These are phyloP conservation scores for Phlebopus sp. DNA, from an alignment of 1,284 basidiomycete genomes.

Conservation along the genomic window DNA sequence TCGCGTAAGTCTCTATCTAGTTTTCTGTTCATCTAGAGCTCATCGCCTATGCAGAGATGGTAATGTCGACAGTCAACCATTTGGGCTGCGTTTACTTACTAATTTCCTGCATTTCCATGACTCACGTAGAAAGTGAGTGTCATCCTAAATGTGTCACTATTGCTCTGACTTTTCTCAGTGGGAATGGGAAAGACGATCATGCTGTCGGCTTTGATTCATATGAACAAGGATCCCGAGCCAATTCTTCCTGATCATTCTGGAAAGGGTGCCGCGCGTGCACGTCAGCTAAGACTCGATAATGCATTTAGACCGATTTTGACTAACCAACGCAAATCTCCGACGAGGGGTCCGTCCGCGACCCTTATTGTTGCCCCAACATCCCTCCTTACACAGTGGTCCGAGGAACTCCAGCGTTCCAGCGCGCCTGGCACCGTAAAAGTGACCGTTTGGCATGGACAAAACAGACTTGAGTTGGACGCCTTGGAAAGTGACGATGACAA, in stretches of 20 bases:
- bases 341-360: constrained; percentile 59
- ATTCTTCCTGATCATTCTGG: constrained; percentile 31
- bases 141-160: not conserved
- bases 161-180: constrained; percentile 44
- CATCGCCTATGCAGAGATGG: constrained; percentile 48
- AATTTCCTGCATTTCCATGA: not conserved
- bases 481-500: constrained; percentile 50
- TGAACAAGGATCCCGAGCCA: constrained; percentile 54
- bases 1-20: constrained; percentile 62
- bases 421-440: constrained; percentile 67
- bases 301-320: constrained; percentile 48
- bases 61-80: constrained; percentile 28
- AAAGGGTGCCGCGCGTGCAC: constrained; percentile 38
- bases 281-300: constrained; percentile 61
- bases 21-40: constrained; percentile 6
- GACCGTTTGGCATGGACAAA: constrained; percentile 85
- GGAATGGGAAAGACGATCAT: constrained; percentile 99
- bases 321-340: constrained; percentile 29
- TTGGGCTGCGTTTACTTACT: constrained; percentile 5
- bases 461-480: constrained; percentile 70
- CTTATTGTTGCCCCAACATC: constrained; percentile 94
- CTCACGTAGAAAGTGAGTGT: constrained; percentile 44
- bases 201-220: constrained; percentile 89
- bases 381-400: constrained; percentile 86
- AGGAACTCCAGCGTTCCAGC: constrained; percentile 78